Evolutionary conservation across 495 filamentous ascomycete species (phyloP), one percentile per base, ranked within the genome.

Genomic region (Penicillium samsonianum): DNA sequence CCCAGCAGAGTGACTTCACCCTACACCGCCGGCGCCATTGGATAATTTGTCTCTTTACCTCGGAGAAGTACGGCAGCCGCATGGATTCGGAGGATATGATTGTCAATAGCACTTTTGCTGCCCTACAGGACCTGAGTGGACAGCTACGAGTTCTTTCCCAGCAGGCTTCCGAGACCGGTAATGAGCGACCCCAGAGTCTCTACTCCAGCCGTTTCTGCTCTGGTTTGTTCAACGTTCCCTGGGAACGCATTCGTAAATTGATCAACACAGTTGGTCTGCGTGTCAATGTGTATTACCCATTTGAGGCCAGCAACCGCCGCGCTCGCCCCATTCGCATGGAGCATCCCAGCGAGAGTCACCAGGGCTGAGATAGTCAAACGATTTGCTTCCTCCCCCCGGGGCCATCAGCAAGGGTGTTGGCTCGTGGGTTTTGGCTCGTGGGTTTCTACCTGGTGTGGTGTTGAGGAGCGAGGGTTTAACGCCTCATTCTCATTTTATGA

Each of bases 1-100:
- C 78, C 0, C 73, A 75, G 33, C 35, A 62, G 12, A 45, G 22
- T 3, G 75, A 71, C 44, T 62, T 60, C 17, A 26, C 4, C 1
- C 44, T 50, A 11, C 41, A 37, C 12, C 56, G 48, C 7, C 73
- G 69, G 30, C 58, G 52, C 11, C 76, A 79, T 31, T 82, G 78
- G 77, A 70, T 82, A 8, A 65, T 79, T 12, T 82, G 80, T 45
- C 67, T 82, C 0, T 81, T 82, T 40, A 81, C 77, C 0, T 78
- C 73, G 0, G 17, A 44, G 0, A 57, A 58, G 0, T 78, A 69
- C 51, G 78, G 79, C 1, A 52, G 51, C 0, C 56, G 28, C 5
- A 63, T 67, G 5, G 70, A 69, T 25, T 45, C 61, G 3, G 59
- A 63, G 1, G 60, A 71, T 0, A 45, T 59, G 10, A 78, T 82